These are phyloP conservation scores for Plantago elongata DNA, from an alignment of 257 asterid genomes.

Conservation along the genomic window DNA sequence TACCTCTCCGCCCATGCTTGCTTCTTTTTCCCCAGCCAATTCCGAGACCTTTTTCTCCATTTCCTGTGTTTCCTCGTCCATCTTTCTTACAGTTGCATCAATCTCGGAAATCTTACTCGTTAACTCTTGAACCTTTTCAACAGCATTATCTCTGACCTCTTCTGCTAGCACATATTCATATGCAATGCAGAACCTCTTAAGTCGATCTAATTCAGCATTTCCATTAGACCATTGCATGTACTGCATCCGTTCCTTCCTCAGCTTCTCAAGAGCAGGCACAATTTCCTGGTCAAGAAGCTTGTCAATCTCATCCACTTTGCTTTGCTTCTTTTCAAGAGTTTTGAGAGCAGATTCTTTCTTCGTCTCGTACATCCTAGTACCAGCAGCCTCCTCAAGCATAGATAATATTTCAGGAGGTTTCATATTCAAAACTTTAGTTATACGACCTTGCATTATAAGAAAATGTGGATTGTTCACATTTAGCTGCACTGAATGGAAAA, in stretches of 20 bases:
- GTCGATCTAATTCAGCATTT: constrained; percentile 87
- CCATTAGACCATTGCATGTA: constrained; percentile 99
- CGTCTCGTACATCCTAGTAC: constrained; percentile 97
- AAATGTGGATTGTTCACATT: constrained; percentile 98
- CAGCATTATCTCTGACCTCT: constrained; percentile 59
- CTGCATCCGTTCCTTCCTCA: constrained; percentile 92
- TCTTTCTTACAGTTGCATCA: constrained; percentile 44
- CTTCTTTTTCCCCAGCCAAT: constrained; percentile 69
- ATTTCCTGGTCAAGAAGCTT: constrained; percentile 96
- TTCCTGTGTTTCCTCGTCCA: constrained; percentile 54
- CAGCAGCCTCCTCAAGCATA: constrained; percentile 99
- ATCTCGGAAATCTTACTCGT: constrained; percentile 54
- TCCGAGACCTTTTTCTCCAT: constrained; percentile 63
- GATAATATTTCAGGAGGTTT: constrained; percentile 96
- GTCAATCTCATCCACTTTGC: constrained; percentile 94
- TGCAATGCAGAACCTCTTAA: constrained; percentile 88
- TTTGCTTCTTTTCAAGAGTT: constrained; percentile 96
- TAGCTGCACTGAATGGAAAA: constrained; percentile 96
- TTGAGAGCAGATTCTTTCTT: constrained; percentile 97
- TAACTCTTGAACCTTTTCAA: constrained; percentile 58
- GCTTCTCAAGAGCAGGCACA: constrained; percentile 88
- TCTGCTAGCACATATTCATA: constrained; percentile 88
- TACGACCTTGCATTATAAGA: constrained; percentile 99
- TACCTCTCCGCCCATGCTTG: constrained; percentile 85
- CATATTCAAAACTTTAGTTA: constrained; percentile 95